Base-by-base conservation (phyloP, 805 yeast species). In the Kockiozyma suomiensis region DNA sequence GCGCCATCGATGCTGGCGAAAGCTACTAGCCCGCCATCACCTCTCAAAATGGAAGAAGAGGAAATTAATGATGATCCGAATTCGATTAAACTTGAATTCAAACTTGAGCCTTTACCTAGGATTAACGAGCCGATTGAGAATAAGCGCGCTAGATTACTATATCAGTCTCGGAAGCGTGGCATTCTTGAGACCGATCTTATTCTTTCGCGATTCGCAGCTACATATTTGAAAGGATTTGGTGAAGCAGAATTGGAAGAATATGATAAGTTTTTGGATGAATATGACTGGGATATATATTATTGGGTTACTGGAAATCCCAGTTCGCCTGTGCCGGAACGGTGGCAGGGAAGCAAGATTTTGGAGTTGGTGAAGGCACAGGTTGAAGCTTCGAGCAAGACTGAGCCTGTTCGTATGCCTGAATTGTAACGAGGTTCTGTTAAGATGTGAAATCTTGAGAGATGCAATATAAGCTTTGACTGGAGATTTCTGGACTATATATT, bases 221-320 rank as follows among this genome's bases (percentile, higher is more conserved):
- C 82, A 70, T 82, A 88, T 70, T 77, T 94, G 64, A 74, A 79
- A 40, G 70, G 71, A 0, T 81, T 94, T 78, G 78, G 81, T 12
- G 74, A 76, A 61, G 86, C 79, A 56, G 87, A 90, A 74, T 77
- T 94, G 55, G 87, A 84, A 49, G 98, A 94, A 73, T 94, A 90
- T 73, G 79, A 58, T 45, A 33, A 57, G 54, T 75, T 94, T 59
- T 79, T 94, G 71, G 96, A 94, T 73, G 96, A 93, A 74, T 83
- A 93, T n/a, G 99, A 94, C 74, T 94, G 99, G 99, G 99, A 94
- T 74, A 92, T 94, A 62, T 94, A 90, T 74, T 94, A 94, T 77
- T 93, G 99, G 99, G 96, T 96, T 26, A 90, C 97, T 1, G 83
- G 82, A 66, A 90, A 92, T 73, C 68, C 70, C 26, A 25, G 32